These are phyloP conservation scores for Stevia rebaudiana DNA, from an alignment of 140 eudicot species.

Conservation along the genomic window DNA sequence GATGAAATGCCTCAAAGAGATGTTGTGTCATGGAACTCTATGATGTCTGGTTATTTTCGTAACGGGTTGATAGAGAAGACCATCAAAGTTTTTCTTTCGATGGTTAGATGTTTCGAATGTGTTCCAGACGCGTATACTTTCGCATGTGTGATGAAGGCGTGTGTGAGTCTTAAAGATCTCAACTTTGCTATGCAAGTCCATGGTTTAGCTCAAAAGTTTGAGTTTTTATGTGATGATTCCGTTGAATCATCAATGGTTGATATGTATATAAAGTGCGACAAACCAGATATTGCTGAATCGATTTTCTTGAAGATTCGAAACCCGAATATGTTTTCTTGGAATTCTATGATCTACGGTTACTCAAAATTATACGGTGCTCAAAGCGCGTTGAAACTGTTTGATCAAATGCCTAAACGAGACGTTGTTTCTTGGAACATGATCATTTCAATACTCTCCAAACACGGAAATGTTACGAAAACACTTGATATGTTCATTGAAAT, in stretches of 20 bases:
- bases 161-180: slow-evolving; percentile 21
- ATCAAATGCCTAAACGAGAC: slow-evolving; percentile 38
- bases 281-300: slow-evolving; percentile 24
- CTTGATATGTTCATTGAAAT: slow-evolving; percentile 32
- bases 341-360: slow-evolving; percentile 43
- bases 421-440: slow-evolving; percentile 44
- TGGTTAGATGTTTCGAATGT: slow-evolving; percentile 12
- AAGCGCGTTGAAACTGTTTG: slow-evolving; percentile 31
- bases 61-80: too few species aligned
- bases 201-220: slow-evolving; percentile 30
- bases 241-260: slow-evolving; percentile 40
- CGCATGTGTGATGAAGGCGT: slow-evolving; percentile 42
- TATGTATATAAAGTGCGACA: slow-evolving; percentile 42
- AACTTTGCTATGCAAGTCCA: slow-evolving; percentile 38
- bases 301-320: slow-evolving; percentile 26
- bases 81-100: too few species aligned
- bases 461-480: slow-evolving; percentile 26
- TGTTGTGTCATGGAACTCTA: too few species aligned
- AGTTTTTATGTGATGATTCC: slow-evolving; percentile 24
- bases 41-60: too few species aligned
- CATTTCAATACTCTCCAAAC: slow-evolving; percentile 37
- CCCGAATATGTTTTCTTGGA: slow-evolving; percentile 41
- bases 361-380: slow-evolving; percentile 30
- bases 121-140: slow-evolving; percentile 35
- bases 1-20: too few species aligned